Percentiles rank a stretch among this genome's conserved stretches.
phyloP scores from a whole-genome alignment of 2,329 filamentous ascomycete genomes.

The Alternaria arbusti region DNA sequence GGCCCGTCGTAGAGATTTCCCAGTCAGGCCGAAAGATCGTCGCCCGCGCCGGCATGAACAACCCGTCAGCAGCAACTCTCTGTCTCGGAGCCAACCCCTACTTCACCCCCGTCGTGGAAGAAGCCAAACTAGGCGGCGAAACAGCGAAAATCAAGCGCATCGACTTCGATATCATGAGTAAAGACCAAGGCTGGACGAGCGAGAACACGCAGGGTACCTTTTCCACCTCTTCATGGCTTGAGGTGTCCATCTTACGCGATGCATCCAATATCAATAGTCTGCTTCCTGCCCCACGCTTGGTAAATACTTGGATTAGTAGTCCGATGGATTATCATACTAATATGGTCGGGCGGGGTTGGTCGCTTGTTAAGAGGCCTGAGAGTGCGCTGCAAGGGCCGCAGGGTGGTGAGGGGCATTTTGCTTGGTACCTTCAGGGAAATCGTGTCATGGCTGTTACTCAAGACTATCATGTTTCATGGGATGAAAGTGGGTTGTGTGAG shows the following conservation, averaged over 20 bases:
- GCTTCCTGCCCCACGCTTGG: conserved; percentile 8
- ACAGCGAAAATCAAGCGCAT: conserved; percentile 29
- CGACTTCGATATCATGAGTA: conserved; percentile 29
- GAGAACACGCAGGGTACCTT: conserved; percentile 33
- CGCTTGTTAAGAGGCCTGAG: conserved; percentile 26
- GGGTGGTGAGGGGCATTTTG: conserved; percentile 27
- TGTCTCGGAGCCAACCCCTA: conserved; percentile 25
- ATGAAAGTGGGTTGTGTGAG: not conserved
- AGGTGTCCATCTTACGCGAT: conserved; percentile 38
- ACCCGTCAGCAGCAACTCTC: conserved; percentile 16
- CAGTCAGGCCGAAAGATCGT: not conserved
- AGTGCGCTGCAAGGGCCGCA: conserved; percentile 27
- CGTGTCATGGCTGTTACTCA: conserved; percentile 22
- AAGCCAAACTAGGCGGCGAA: conserved; percentile 15
- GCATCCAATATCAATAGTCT: not conserved
- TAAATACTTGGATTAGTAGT: not conserved
- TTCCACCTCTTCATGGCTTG: conserved; percentile 42
- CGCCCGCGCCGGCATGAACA: conserved; percentile 4
- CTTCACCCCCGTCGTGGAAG: conserved; percentile 7
- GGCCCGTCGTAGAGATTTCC: conserved; percentile 14
- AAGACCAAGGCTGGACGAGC: conserved; percentile 44
- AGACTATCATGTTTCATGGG: conserved; percentile 32
- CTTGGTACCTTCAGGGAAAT: conserved; percentile 45
- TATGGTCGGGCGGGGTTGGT: conserved; percentile 16
- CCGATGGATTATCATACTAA: conserved; percentile 11